Conservation (phyloP, 805 yeast species). For the Ogataea chonburiensis region DNA sequence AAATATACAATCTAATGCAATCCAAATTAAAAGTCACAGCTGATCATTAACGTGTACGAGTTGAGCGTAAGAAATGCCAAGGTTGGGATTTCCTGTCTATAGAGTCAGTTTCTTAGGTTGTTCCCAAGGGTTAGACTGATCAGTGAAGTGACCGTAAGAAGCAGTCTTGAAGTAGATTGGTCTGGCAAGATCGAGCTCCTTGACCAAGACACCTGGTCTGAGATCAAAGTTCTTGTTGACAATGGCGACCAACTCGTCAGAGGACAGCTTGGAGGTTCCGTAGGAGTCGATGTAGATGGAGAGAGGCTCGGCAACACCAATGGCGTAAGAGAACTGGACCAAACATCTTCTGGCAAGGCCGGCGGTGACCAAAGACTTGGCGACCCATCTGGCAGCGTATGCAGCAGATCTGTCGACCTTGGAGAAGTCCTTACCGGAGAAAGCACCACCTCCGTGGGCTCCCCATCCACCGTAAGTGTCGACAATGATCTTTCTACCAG, state of each 20-base stretch:
- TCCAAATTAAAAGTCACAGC: slow-evolving; percentile 15
- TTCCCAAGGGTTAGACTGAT: slow-evolving; percentile 99
- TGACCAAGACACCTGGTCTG: slow-evolving; percentile 99
- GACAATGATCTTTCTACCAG: slow-evolving; percentile 99
- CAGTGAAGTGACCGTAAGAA: slow-evolving; percentile 98
- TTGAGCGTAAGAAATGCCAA: slow-evolving; percentile 28
- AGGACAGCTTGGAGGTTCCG: slow-evolving; percentile 91
- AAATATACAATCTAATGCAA: slow-evolving; percentile 26
- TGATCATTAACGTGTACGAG: slow-evolving; percentile 25
- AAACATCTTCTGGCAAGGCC: slow-evolving; percentile 95
- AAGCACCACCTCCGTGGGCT: slow-evolving; percentile 99
- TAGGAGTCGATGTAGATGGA: slow-evolving; percentile 96
- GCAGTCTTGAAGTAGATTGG: slow-evolving; percentile 99
- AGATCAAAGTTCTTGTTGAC: slow-evolving; percentile 94
- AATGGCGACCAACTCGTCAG: slow-evolving; percentile 87
- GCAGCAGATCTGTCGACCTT: slow-evolving; percentile 99
- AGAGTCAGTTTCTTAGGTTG: slow-evolving; percentile 78
- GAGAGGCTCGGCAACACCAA: slow-evolving; percentile 99
- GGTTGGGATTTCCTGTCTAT: slow-evolving; percentile 34
- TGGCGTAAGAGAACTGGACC: slow-evolving; percentile 98
- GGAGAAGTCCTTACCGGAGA: slow-evolving; percentile 99
- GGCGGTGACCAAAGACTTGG: slow-evolving; percentile 94
- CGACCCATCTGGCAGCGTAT: slow-evolving; percentile 99
- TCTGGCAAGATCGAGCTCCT: slow-evolving; percentile 94
- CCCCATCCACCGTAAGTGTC: slow-evolving; percentile 99